Conservation (phyloP, 2,329 filamentous ascomycete species). For the Gaeumannomyces sp. region DNA sequence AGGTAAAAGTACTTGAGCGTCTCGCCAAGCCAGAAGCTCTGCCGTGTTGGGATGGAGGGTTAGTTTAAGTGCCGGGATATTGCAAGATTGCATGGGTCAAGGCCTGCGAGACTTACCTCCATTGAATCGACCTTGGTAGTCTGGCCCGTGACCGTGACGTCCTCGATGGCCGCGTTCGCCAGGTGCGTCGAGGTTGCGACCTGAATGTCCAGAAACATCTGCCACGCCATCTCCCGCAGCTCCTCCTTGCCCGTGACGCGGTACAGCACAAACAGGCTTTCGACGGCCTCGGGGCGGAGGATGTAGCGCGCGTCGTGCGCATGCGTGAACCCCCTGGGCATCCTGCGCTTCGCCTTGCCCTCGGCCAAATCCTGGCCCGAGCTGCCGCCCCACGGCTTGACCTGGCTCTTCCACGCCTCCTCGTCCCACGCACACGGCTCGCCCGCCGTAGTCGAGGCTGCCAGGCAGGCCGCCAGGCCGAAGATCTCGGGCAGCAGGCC, state of each 20-base stretch:
- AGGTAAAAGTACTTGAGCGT: slow-evolving; percentile 19
- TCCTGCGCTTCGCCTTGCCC: slow-evolving; percentile 14
- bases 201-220: slow-evolving; percentile 68
- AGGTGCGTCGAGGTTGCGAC: slow-evolving; percentile 42
- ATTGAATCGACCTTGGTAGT: slow-evolving; percentile 32
- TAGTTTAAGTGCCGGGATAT: background rate
- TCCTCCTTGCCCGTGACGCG: slow-evolving; percentile 66
- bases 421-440: slow-evolving; percentile 30
- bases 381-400: slow-evolving; percentile 10
- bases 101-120: slow-evolving; percentile 13
- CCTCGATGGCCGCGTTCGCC: slow-evolving; percentile 17
- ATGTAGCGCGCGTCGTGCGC: slow-evolving; percentile 35
- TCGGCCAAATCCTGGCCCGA: slow-evolving; percentile 1
- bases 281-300: slow-evolving; percentile 66
- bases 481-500: slow-evolving; percentile 56
- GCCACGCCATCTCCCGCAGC: slow-evolving; percentile 71
- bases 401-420: slow-evolving; percentile 24
- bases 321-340: slow-evolving; percentile 22
- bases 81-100: background rate
- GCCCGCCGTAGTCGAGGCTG: slow-evolving; percentile 13
- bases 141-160: slow-evolving; percentile 34
- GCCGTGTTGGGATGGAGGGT: background rate
- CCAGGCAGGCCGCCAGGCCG: slow-evolving; percentile 36
- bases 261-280: slow-evolving; percentile 73
- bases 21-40: slow-evolving; percentile 17